Base-by-base conservation (phyloP, 371 early-diverging fungal genomes). In the Mortierella sp. region DNA sequence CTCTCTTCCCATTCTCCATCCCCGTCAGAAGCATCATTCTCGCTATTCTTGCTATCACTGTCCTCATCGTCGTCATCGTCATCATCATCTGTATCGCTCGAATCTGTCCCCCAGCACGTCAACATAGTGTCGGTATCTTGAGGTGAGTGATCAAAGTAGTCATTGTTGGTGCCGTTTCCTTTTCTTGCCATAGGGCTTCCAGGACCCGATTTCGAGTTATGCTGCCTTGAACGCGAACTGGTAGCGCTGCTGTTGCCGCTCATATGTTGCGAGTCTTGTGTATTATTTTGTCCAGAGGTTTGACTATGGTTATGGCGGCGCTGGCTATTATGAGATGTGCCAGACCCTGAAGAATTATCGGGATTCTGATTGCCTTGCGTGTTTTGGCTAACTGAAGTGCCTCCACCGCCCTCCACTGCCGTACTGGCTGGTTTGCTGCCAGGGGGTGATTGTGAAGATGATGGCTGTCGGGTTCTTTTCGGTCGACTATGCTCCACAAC, bases 401-500 rank as follows among this genome's bases (percentile, higher is more conserved):
- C 28, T 49, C 42, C 58, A 29, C 66, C 19, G 5, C 45, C 64
- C 3, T 67, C 65, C 29, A 45, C 57, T 42, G 42, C 2, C 7
- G 63, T 35, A 19, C 47, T 12, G 17, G 61, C 37, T 61, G 62
- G 31, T 22, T 61, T 64, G 17, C 49, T 40, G 31, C 67, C 53
- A 3, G 67, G 60, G 10, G 69, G 64, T 6, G 66, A 60, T n/a
- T n/a, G n/a, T 2, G 45, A 34, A 5, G 76, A 35, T 53, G 56
- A 85, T 62, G 78, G 66, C 32, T 73, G 79, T 2, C 74, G 70
- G 0, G 57, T 12, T 7, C 64, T 65, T 43, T 64, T 65, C 6
- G 80, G 61, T 0, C 71, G 59, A 42, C 67, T 61, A 22, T 79
- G 80, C 56, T 90, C 89, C 10, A 88, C 86, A 0, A 87, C 85